Evolutionary conservation across 805 yeast genomes (phyloP), one percentile per base, ranked within the genome.

Genomic region (Barnettozyma populi): DNA sequence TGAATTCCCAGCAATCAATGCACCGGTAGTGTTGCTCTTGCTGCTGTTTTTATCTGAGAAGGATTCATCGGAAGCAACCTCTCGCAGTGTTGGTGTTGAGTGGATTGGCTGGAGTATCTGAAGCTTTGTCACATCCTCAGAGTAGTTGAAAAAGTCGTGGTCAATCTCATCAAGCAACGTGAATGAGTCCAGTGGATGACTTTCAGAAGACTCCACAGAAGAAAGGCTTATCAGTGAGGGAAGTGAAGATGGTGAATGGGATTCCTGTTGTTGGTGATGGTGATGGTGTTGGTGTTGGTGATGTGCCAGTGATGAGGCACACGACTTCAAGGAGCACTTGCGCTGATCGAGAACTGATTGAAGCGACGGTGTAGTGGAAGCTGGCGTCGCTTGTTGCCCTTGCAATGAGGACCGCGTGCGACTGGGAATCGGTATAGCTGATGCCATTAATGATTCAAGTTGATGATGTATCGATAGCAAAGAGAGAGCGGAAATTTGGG

Each of bases 291-390:
- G 36, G 16, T 45, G 36, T 7, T 42, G 16, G 41, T 41, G 18
- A 21, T 37, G 11, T 5, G 35, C 36, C 31, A 47, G 49, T 13
- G 51, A 25, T n/a, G 52, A 34, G 10, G 48, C 36, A 44, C 46
- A 41, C 32, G 47, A 51, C 36, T 47, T 47, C 18, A 51, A 43
- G 5, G 52, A 44, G 24, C 51, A 49, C 18, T 52, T 56, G 13
- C 45, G 38, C 46, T 60, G 62, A 32, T 53, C 54, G 20, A 58
- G 37, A 7, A 57, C 55, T 4, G 57, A 56, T 23, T 55, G 60
- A 7, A 59, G 43, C 4, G 62, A 59, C 2, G 63, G 62, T 13
- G 59, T 56, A n/a, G 57, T 55, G 44, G 51, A 35, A 34, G 53
- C 27, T 25, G 18, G 47, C 11, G 31, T 8, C 7, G 18, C 18